These are phyloP conservation scores for Volvox reticuliferus DNA, from an alignment of 139 green algal genomes.

Conservation along the genomic window DNA sequence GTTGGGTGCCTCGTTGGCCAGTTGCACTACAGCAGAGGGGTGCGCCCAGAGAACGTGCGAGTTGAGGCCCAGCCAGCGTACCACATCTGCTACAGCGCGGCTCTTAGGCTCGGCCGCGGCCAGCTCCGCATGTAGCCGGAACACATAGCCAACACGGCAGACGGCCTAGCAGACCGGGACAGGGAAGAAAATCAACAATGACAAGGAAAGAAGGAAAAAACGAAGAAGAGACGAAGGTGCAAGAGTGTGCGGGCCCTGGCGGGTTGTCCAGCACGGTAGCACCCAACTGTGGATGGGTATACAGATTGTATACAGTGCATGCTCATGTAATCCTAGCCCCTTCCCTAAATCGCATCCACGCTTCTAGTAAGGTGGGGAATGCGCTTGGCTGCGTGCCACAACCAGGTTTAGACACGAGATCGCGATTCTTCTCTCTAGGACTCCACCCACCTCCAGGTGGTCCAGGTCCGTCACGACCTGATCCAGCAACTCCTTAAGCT, in stretches of 20 bases:
- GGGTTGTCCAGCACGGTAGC: no score
- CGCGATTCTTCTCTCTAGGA: background rate
- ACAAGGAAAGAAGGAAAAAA: no score
- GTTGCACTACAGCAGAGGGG: constrained; percentile 30
- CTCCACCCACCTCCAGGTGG: constrained; percentile 38
- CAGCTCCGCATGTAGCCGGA: constrained; percentile 39
- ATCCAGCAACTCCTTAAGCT: constrained; percentile 39
- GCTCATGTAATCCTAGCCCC: no score
- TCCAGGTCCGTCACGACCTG: constrained; percentile 43
- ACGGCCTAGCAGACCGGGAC: background rate
- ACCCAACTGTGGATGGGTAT: no score
- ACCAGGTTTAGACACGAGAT: no score
- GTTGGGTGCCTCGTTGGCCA: constrained; percentile 48
- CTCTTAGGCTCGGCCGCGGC: constrained; percentile 34
- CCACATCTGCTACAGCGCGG: constrained; percentile 42
- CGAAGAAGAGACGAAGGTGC: no score
- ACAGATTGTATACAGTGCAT: no score
- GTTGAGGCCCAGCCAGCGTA: constrained; percentile 42
- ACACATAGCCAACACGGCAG: constrained; percentile 40
- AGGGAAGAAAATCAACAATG: no score
- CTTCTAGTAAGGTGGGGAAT: no score
- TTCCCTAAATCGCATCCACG: no score
- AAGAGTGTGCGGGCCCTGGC: no score
- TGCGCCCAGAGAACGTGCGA: constrained; percentile 37
- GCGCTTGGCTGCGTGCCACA: no score